phyloP scores from a whole-genome alignment of 495 filamentous ascomycete species.

The Neurospora sp. region DNA sequence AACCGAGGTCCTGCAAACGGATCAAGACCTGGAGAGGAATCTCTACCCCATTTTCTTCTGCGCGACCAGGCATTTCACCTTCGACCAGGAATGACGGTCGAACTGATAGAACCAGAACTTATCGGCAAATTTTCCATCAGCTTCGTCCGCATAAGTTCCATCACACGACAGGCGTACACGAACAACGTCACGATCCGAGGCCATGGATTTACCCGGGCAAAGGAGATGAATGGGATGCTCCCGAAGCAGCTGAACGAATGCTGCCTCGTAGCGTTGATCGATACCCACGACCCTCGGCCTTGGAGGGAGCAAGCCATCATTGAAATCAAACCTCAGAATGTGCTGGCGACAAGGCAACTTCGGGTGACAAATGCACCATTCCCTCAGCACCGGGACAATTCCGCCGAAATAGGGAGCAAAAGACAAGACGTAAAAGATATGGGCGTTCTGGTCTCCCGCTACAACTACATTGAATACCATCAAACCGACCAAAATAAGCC shows the following conservation, averaged over 20 bases:
- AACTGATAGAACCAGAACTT: not conserved
- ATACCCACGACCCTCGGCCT: constrained; percentile 29
- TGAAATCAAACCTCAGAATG: constrained; percentile 24
- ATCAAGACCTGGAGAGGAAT: not conserved
- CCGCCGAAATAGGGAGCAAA: not conserved
- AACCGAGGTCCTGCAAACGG: fast-evolving
- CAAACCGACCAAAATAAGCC: constrained; percentile 9
- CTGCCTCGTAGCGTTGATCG: constrained; percentile 39
- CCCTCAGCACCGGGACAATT: constrained; percentile 22
- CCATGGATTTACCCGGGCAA: not conserved
- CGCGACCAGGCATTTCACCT: not conserved
- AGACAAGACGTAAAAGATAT: constrained; percentile 14
- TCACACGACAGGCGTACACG: not conserved
- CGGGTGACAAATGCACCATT: constrained; percentile 45
- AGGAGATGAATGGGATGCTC: not conserved
- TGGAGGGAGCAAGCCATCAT: constrained; percentile 34
- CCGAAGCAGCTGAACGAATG: constrained; percentile 22
- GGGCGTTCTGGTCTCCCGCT: constrained; percentile 32
- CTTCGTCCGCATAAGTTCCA: constrained; percentile 8
- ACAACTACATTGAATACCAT: constrained; percentile 17
- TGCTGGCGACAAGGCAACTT: constrained; percentile 31
- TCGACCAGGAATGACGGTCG: not conserved
- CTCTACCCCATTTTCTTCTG: fast-evolving
- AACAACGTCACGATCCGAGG: constrained; percentile 1
- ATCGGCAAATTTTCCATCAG: not conserved